A percentile compares a stretch with the other conserved stretches of the same genome.
phyloP scores from a whole-genome alignment of 1,284 basidiomycete genomes.

The Ceratobasidium theobromae region DNA sequence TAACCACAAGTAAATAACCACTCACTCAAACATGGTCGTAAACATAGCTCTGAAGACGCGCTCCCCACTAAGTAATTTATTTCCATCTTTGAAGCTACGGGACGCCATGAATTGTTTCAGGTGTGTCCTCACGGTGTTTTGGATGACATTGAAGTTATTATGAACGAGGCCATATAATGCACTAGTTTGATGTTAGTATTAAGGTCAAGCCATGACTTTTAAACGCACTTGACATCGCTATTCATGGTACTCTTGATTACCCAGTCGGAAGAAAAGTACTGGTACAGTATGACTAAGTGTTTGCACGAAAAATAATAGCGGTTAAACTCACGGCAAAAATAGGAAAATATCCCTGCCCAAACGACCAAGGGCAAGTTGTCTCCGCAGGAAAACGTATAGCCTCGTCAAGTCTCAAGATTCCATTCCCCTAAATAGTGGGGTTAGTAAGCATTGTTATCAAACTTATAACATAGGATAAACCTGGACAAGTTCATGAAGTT shows the following conservation, averaged over 20 bases:
- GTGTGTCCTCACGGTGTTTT: conserved; percentile 48
- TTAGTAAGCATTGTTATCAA: background rate
- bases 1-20: too few species aligned
- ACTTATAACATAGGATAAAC: conserved; percentile 41
- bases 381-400: conserved; percentile 48
- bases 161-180: conserved; percentile 57
- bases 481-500: conserved; percentile 50
- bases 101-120: conserved; percentile 49
- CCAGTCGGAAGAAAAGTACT: conserved; percentile 66
- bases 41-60: conserved; percentile 54
- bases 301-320: background rate
- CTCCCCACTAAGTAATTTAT: conserved; percentile 42
- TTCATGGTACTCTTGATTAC: conserved; percentile 61
- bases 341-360: conserved; percentile 60
- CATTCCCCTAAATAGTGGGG: conserved; percentile 50
- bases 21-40: conserved; percentile 57
- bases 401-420: conserved; percentile 52
- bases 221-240: conserved; percentile 56
- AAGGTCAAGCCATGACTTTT: background rate
- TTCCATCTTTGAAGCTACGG: conserved; percentile 49
- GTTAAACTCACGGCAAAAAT: conserved; percentile 53
- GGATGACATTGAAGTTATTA: conserved; percentile 53
- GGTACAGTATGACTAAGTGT: background rate
- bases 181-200: conserved; percentile 43
- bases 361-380: conserved; percentile 51